Base-by-base conservation (phyloP, 139 green algal species). In the Mesostigma viride region DNA sequence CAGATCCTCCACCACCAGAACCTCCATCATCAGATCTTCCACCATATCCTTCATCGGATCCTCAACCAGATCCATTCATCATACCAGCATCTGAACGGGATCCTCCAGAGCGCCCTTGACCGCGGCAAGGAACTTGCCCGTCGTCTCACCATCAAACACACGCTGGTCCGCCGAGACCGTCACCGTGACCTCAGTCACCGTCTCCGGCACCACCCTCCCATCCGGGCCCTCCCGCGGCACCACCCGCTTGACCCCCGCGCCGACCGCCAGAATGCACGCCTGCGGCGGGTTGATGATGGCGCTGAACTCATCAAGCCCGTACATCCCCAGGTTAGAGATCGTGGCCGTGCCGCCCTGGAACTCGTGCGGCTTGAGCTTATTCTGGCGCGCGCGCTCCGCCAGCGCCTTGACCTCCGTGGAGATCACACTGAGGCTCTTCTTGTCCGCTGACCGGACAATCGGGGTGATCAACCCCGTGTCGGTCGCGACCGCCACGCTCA, bases 201-300 rank as follows among this genome's bases (percentile, higher is more conserved):
- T 60, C 4, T 46, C 63, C 1, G 74, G 76, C 67, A 67, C 31
- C 2, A 1, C 1, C 24, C n/a, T 34, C 1, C 58, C 2, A 46
- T 47, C 31, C 2, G 58, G 22, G 24, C 45, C 65, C 30, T 65
- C 8, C 47, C 83, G 31, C 17, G 62, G 44, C 44, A 85, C 82
- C 62, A 79, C 64, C 14, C 14, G 24, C 26, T 70, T 58, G 22
- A 28, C 28, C 26, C 67, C 62, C 33, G 31, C 14, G 1, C 83
- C 86, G 2, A 89, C 82, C n/a, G 86, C 83, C 74, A 90, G 70
- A 62, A 88, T 86, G 65, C 70, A 71, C 40, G 40, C 40, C 40
- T 53, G 79, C 28, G 70, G 48, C 17, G 91, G 92, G 81, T 98
- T 98, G 67, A 98, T 76, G 76, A 98, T 97, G 64, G 92, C 92